Evolutionary conservation across 352 stramenopile genomes (phyloP), one percentile per base, ranked within the genome.

Genomic region (Globisporangium recalcitrans): DNA sequence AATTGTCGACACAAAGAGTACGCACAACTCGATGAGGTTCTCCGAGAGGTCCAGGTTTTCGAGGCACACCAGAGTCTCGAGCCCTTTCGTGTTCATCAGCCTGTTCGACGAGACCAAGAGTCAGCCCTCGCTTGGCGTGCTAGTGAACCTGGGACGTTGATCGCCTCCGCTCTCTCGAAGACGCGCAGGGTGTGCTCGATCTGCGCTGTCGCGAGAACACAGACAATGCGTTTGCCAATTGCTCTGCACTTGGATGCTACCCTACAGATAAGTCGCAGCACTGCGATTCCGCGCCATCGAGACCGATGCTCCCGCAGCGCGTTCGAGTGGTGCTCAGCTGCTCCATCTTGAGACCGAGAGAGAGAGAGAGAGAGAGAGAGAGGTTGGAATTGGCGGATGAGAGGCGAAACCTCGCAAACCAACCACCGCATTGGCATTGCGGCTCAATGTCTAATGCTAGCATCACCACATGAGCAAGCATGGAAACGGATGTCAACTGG

Each of bases 21-120:
- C 80, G 58, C 77, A 90, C 83, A 73, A 72, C 54, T 90, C 81
- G 38, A 92, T 88, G 44, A 92, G 73, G 51, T 92, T 90, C 42
- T 92, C 83, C 0, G 80, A 90, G 3, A 92, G 51, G 19, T 90
- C 78, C 32, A 92, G 51, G 49, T 78, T 72, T 51, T 90, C 76
- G n/a, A 92, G 69, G 14, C 55, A 69, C 8, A 71, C 62, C 1
- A 92, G 78, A 48, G 76, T 78, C 67, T 92, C 83, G n/a, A 92
- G 67, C 1, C 83, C 83, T 66, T 71, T 76, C 3, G 81, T 88
- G 60, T 74, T 82, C 51, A 74, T 74, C 4, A 90, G 61, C 16
- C 78, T 88, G 49, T 21, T n/a, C 19, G 13, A 52, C 10, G 8
- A 56, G 4, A 38, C 16, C 27, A 21, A 22, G 2, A 40, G 14